These are phyloP conservation scores for Huntiella decipiens DNA, from an alignment of 2,329 filamentous ascomycete genomes.

Conservation along the genomic window DNA sequence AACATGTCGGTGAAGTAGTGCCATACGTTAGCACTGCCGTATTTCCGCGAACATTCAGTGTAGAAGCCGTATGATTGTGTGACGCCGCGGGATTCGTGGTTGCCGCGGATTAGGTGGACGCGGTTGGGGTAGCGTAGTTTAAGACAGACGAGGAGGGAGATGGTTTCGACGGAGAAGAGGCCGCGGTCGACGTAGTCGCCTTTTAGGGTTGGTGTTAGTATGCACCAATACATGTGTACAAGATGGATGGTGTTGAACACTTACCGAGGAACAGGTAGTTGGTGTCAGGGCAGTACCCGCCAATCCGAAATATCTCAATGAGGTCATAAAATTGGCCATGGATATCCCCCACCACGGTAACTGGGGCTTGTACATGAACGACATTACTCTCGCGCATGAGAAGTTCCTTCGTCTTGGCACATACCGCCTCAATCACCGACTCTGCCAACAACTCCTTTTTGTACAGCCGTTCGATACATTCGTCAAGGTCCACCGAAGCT, in stretches of 20 bases:
- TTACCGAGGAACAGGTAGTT: conserved; percentile 93
- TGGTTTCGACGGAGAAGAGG: conserved; percentile 97
- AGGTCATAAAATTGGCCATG: conserved; percentile 98
- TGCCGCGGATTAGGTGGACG: conserved; percentile 89
- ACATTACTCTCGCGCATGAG: conserved; percentile 99
- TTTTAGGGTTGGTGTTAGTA: conserved; percentile 18
- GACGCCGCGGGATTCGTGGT: conserved; percentile 92
- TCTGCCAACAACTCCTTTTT: conserved; percentile 94
- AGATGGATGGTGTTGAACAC: conserved; percentile 10
- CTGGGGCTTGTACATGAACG: conserved; percentile 84
- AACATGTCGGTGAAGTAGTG: conserved; percentile 99
- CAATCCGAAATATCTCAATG: conserved; percentile 98
- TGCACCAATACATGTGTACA: background rate
- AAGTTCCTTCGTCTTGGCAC: conserved; percentile 95
- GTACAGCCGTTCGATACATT: conserved; percentile 93
- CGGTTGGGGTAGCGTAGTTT: conserved; percentile 93
- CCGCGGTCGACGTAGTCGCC: conserved; percentile 97
- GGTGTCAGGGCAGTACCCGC: conserved; percentile 89
- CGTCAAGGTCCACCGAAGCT: conserved; percentile 95
- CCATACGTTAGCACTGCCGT: conserved; percentile 97
- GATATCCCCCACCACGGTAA: conserved; percentile 95
- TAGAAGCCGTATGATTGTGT: conserved; percentile 99
- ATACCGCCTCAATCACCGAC: conserved; percentile 96
- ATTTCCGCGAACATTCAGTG: conserved; percentile 93
- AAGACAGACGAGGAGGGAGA: conserved; percentile 89